Evolutionary conservation across 2,329 filamentous ascomycete genomes (phyloP).

Genomic region (Phialocephala subalpina): DNA sequence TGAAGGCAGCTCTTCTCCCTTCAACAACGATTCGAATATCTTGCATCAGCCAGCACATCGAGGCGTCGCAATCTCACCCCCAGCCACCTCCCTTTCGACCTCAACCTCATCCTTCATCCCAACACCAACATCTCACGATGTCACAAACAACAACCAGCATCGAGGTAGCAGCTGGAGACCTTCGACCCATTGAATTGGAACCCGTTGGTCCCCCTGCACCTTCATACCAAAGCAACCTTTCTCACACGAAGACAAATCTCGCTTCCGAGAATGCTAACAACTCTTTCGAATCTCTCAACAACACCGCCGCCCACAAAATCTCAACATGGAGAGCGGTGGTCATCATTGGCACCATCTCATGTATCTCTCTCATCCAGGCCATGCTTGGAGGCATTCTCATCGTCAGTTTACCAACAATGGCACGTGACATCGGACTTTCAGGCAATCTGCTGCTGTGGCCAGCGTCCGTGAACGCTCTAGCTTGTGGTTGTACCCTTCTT

Average conservation of each 20-base stretch:
- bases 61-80: not conserved
- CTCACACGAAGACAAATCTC: slow-evolving; percentile 7
- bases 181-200: slow-evolving; percentile 24
- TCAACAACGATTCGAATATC: not conserved
- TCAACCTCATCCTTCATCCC: too few relatives aligned
- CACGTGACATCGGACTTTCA: slow-evolving; percentile 45
- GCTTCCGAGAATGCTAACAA: slow-evolving; percentile 1
- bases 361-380: slow-evolving; percentile 40
- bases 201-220: slow-evolving; percentile 17
- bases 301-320: not conserved
- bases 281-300: slow-evolving; percentile 15
- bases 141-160: slow-evolving; percentile 11
- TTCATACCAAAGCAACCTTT: not conserved
- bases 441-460: slow-evolving; percentile 39
- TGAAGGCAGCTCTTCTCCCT: not conserved
- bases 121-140: not conserved
- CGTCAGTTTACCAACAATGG: slow-evolving; percentile 51
- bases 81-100: not conserved
- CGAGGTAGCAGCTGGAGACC: slow-evolving; percentile 2
- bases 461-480: slow-evolving; percentile 47
- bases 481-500: slow-evolving; percentile 55
- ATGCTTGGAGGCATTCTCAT: slow-evolving; percentile 47
- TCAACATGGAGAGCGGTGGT: slow-evolving; percentile 30
- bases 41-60: not conserved
- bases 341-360: slow-evolving; percentile 31